These are phyloP conservation scores for Fusarium miscanthi DNA, from an alignment of 2,329 filamentous ascomycete species.

Conservation along the genomic window DNA sequence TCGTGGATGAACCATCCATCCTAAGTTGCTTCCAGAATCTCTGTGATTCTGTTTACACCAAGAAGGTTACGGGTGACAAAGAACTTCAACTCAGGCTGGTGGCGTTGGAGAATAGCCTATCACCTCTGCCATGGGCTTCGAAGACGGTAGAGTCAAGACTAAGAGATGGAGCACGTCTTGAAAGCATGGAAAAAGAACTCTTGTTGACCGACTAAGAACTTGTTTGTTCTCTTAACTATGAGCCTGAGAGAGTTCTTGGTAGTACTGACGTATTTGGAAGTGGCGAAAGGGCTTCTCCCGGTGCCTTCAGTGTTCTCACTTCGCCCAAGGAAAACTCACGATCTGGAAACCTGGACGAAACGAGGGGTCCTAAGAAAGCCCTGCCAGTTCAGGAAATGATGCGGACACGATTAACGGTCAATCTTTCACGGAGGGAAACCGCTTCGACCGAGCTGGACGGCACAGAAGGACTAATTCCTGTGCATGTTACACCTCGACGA, in stretches of 20 bases:
- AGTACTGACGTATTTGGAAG: neutral
- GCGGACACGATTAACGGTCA: constrained; percentile 47
- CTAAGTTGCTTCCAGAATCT: constrained; percentile 60
- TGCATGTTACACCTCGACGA: constrained; percentile 41
- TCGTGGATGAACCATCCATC: constrained; percentile 64
- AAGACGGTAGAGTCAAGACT: neutral
- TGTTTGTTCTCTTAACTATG: constrained; percentile 22
- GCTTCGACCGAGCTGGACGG: constrained; percentile 46
- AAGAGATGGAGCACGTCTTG: neutral
- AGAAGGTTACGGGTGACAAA: neutral
- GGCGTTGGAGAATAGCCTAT: neutral
- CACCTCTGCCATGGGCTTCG: neutral
- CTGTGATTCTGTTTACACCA: constrained; percentile 55
- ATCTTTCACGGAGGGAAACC: constrained; percentile 50
- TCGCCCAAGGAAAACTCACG: neutral
- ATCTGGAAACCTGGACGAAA: neutral
- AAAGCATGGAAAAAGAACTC: neutral
- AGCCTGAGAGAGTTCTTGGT: constrained; percentile 9
- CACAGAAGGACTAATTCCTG: constrained; percentile 33
- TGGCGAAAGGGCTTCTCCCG: neutral
- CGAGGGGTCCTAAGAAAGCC: neutral
- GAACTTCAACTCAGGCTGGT: neutral
- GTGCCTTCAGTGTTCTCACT: neutral
- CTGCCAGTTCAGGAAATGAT: constrained; percentile 34
- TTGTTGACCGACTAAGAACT: constrained; percentile 11